Evolutionary conservation across 2,329 filamentous ascomycete species (phyloP).

Genomic region (Penicillium aurantiogriseum): DNA sequence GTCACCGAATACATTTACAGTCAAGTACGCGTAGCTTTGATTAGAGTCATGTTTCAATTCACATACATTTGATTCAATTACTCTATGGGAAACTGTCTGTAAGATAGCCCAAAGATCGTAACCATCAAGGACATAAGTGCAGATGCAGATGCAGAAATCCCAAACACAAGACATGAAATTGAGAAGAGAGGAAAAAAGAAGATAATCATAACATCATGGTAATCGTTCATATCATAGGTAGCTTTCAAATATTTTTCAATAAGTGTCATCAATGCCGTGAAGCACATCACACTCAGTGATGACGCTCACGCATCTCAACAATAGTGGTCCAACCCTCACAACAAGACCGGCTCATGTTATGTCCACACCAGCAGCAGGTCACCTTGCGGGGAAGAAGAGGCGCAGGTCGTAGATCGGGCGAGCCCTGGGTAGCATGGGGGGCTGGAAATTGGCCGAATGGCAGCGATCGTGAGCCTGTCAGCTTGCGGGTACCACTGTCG

Average conservation of each 20-base stretch:
- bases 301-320: conserved; percentile 63
- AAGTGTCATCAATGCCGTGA: not conserved
- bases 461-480: not conserved
- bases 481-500: not conserved
- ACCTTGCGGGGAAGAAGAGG: conserved; percentile 40
- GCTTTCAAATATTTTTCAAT: not conserved
- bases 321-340: conserved; percentile 68
- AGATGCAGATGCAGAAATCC: not conserved
- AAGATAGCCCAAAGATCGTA: not conserved
- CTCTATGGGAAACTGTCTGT: not conserved
- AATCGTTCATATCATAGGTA: not conserved
- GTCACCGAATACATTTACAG: not conserved
- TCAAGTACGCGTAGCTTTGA: not conserved
- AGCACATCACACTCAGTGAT: conserved; percentile 30
- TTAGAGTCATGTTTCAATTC: not conserved
- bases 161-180: not conserved
- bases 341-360: conserved; percentile 67
- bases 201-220: conserved; percentile 6
- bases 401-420: conserved; percentile 11
- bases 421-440: conserved; percentile 4
- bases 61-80: not conserved
- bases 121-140: not conserved
- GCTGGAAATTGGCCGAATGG: not conserved
- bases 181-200: not conserved
- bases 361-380: conserved; percentile 67